A percentile compares a stretch with the other conserved stretches of the same genome.
phyloP scores from a whole-genome alignment of 768 basidiomycete genomes.

The Mycena haematopus region DNA sequence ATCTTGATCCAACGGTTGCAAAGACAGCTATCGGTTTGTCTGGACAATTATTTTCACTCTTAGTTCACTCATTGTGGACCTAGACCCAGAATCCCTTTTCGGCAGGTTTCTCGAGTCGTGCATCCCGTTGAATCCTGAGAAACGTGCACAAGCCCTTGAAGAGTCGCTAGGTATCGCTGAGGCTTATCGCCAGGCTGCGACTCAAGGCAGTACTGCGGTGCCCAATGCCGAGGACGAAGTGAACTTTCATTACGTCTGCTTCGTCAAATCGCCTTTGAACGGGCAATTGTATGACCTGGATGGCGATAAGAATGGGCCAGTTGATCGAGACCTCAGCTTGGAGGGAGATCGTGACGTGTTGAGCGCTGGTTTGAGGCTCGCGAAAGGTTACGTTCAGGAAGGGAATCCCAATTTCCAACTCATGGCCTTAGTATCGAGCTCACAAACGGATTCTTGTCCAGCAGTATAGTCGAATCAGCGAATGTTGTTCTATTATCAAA shows the following conservation, averaged over 20 bases:
- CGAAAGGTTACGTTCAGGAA: conserved; percentile 3
- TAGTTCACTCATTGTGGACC: neutral
- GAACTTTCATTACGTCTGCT: conserved; percentile 42
- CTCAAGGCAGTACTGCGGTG: conserved; percentile 38
- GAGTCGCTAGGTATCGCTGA: conserved; percentile 36
- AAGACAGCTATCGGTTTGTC: conserved; percentile 34
- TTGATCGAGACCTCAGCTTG: conserved; percentile 34
- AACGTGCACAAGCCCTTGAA: conserved; percentile 41
- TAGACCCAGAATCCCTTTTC: conserved; percentile 35
- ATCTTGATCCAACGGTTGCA: conserved; percentile 31
- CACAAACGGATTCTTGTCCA: neutral
- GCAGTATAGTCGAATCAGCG: neutral
- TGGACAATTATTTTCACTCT: neutral
- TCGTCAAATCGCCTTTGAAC: conserved; percentile 38
- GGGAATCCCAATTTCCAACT: conserved; percentile 14
- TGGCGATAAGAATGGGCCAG: conserved; percentile 40
- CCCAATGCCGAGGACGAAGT: conserved; percentile 39
- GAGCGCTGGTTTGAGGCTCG: conserved; percentile 21
- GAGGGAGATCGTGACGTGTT: conserved; percentile 34
- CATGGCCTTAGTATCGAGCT: conserved; percentile 14
- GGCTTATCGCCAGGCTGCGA: conserved; percentile 39
- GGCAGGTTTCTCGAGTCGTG: conserved; percentile 33
- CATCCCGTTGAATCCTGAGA: conserved; percentile 34
- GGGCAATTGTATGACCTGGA: conserved; percentile 43
- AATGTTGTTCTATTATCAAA: no score